phyloP scores from a whole-genome alignment of 208 protist genomes.

The Crithidia acanthocephali region DNA sequence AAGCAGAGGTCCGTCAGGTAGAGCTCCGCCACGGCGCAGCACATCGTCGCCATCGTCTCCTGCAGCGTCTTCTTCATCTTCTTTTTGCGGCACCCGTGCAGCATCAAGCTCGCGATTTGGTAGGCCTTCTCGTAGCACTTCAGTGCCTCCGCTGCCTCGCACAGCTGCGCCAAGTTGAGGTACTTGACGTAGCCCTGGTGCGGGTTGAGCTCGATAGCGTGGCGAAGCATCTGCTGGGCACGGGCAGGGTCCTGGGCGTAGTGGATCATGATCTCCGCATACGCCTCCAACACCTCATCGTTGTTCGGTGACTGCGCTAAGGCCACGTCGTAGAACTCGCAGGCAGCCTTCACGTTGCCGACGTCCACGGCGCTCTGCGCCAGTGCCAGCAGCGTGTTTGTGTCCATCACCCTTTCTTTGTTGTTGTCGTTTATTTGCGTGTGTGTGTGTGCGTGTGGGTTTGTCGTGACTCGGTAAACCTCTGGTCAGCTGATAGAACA shows the following conservation, averaged over 20 bases:
- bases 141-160: conserved; percentile 75
- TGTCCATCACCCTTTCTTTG: conserved; percentile 48
- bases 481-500: no score
- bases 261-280: conserved; percentile 93
- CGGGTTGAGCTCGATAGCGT: conserved; percentile 87
- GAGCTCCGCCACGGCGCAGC: conserved; percentile 90
- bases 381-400: conserved; percentile 68
- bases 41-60: conserved; percentile 84
- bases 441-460: not conserved
- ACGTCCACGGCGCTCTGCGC: conserved; percentile 87
- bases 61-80: conserved; percentile 51
- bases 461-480: not conserved
- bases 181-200: conserved; percentile 90
- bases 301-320: conserved; percentile 77
- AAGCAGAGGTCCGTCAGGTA: conserved; percentile 93
- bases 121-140: conserved; percentile 83
- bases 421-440: not conserved
- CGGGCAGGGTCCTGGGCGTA: conserved; percentile 65
- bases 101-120: conserved; percentile 63
- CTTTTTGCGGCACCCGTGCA: conserved; percentile 60
- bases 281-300: conserved; percentile 91
- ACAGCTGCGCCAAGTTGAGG: conserved; percentile 90
- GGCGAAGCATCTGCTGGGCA: conserved; percentile 83
- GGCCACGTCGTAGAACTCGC: conserved; percentile 88
- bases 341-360: conserved; percentile 83